phyloP scores from a whole-genome alignment of 306 rosid genomes.

The Trichosanthes truncata region DNA sequence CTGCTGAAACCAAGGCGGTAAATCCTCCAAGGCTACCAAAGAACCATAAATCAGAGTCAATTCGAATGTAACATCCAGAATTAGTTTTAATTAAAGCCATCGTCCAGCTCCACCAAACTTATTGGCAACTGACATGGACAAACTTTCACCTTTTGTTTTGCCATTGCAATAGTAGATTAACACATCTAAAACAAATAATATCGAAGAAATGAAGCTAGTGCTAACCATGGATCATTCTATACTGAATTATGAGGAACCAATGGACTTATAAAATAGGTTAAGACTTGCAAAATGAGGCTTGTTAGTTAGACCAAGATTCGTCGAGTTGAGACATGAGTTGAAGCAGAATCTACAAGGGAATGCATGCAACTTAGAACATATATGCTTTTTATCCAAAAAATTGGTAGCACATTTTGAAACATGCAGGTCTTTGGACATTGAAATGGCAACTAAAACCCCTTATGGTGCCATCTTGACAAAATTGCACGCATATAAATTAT shows the following conservation, averaged over 20 bases:
- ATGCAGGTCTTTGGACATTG: neutral
- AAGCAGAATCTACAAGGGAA: neutral
- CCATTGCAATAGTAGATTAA: neutral
- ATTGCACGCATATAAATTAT: neutral
- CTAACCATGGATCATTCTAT: neutral
- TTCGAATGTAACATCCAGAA: neutral
- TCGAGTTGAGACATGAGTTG: neutral
- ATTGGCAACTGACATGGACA: neutral
- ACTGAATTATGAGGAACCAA: neutral
- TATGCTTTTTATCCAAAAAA: neutral
- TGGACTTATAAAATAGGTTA: neutral
- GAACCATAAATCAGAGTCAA: neutral
- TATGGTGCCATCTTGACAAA: neutral
- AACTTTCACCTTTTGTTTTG: neutral
- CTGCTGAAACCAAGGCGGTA: slow-evolving; percentile 78
- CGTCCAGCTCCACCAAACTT: neutral
- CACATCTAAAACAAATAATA: neutral
- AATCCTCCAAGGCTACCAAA: slow-evolving; percentile 94
- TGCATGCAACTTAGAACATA: neutral
- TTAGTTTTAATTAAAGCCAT: neutral
- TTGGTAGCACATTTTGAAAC: neutral
- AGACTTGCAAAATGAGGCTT: neutral
- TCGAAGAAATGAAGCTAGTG: neutral
- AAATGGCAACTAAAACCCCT: neutral
- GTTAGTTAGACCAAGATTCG: neutral